Percentiles rank a stretch among this genome's conserved stretches.
Evolutionary conservation across 2,329 filamentous ascomycete genomes (phyloP).

Genomic region (Colletotrichum sp.): DNA sequence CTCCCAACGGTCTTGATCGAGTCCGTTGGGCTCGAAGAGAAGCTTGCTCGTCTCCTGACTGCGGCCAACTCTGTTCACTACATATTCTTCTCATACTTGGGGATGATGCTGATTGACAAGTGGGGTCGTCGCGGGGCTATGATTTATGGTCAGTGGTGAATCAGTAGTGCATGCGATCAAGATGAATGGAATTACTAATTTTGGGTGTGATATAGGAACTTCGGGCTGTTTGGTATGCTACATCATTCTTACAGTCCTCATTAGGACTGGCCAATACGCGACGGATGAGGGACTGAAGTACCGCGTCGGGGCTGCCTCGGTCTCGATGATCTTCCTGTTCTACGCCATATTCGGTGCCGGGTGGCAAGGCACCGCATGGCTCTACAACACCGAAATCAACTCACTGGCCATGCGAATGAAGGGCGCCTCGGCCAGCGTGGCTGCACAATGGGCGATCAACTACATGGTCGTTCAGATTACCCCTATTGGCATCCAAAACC

Average conservation of each 20-base stretch:
- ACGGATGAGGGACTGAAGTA: neutral
- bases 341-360: neutral
- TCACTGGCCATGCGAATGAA: neutral
- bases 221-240: neutral
- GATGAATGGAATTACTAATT: too few species aligned
- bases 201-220: neutral
- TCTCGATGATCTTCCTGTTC: neutral
- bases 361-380: neutral
- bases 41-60: neutral
- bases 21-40: neutral
- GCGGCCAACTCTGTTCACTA: neutral
- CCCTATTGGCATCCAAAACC: neutral
- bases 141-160: neutral
- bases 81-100: neutral
- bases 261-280: neutral
- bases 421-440: neutral
- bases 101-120: neutral
- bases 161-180: too few species aligned
- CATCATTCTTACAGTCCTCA: neutral
- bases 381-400: neutral
- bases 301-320: rapidly evolving
- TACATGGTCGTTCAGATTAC: neutral
- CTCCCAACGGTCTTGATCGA: neutral
- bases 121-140: neutral
- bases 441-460: neutral